Conservation (phyloP, 768 basidiomycete genomes). For the Lactarius evosmus region DNA sequence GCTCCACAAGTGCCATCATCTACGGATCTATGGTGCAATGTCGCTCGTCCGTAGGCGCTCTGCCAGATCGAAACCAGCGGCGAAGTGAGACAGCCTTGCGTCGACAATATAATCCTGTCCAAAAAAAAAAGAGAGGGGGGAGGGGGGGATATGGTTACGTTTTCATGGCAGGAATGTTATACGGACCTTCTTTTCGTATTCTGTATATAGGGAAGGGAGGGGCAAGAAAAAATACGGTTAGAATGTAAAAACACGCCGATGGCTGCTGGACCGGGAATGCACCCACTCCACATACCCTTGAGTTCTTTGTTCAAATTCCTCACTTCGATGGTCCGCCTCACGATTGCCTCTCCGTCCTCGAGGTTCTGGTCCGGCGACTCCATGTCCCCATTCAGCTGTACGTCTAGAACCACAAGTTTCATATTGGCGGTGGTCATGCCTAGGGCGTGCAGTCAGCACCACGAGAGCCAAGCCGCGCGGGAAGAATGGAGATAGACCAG, state of each 20-base stretch:
- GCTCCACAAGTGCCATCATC: background rate
- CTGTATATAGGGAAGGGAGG: constrained; percentile 38
- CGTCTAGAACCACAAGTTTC: constrained; percentile 75
- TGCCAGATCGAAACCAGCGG: constrained; percentile 62
- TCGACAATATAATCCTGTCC: constrained; percentile 56
- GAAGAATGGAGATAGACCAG: constrained; percentile 47
- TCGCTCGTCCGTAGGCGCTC: constrained; percentile 36
- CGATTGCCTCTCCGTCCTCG: constrained; percentile 84
- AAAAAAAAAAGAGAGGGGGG: background rate
- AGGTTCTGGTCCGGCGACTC: constrained; percentile 71
- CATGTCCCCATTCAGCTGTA: constrained; percentile 62
- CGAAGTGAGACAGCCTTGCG: constrained; percentile 74
- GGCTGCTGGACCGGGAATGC: background rate
- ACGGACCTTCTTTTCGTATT: constrained; percentile 56
- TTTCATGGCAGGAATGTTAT: too few species aligned
- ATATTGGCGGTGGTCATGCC: constrained; percentile 96
- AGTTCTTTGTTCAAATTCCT: constrained; percentile 58
- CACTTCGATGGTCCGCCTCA: constrained; percentile 66
- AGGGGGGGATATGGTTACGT: background rate
- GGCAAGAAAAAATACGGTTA: background rate
- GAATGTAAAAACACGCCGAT: background rate
- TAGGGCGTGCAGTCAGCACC: constrained; percentile 31
- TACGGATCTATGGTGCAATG: constrained; percentile 6
- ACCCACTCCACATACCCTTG: constrained; percentile 50
- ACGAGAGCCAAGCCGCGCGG: constrained; percentile 12